These are phyloP conservation scores for Tremella fuciformis DNA, from an alignment of 768 basidiomycete species.

Conservation along the genomic window DNA sequence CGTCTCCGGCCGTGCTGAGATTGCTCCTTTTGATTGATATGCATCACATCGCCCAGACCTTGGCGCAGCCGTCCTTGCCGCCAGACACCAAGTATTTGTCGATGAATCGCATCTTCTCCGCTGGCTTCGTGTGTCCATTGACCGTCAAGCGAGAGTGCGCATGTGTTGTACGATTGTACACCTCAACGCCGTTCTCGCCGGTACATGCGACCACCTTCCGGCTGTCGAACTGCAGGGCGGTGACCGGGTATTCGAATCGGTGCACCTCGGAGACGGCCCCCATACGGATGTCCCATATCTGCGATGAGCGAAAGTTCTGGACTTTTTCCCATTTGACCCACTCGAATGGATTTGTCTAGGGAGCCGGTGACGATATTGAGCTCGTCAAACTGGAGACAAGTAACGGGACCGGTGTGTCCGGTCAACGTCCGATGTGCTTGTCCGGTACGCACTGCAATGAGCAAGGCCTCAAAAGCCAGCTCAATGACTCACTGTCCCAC, in stretches of 20 bases:
- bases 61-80: slow-evolving; percentile 77
- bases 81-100: slow-evolving; percentile 91
- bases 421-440: slow-evolving; percentile 89
- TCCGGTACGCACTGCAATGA: slow-evolving; percentile 81
- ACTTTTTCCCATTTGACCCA: slow-evolving; percentile 52
- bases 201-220: slow-evolving; percentile 88
- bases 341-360: slow-evolving; percentile 86
- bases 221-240: slow-evolving; percentile 87
- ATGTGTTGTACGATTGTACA: slow-evolving; percentile 91
- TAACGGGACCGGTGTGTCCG: slow-evolving; percentile 90
- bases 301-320: neutral
- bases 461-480: neutral
- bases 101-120: slow-evolving; percentile 87
- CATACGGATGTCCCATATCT: slow-evolving; percentile 96
- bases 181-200: slow-evolving; percentile 91
- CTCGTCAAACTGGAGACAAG: slow-evolving; percentile 93
- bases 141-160: slow-evolving; percentile 78
- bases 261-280: slow-evolving; percentile 85
- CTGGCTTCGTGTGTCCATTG: slow-evolving; percentile 91
- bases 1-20: no score
- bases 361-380: slow-evolving; percentile 87
- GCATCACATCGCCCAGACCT: slow-evolving; percentile 81
- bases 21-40: no score
- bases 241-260: slow-evolving; percentile 84
- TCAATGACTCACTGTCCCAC: slow-evolving; percentile 87